Evolutionary conservation across 257 asterid genomes (phyloP).

Genomic region (Parsonsia alboflavescens): DNA sequence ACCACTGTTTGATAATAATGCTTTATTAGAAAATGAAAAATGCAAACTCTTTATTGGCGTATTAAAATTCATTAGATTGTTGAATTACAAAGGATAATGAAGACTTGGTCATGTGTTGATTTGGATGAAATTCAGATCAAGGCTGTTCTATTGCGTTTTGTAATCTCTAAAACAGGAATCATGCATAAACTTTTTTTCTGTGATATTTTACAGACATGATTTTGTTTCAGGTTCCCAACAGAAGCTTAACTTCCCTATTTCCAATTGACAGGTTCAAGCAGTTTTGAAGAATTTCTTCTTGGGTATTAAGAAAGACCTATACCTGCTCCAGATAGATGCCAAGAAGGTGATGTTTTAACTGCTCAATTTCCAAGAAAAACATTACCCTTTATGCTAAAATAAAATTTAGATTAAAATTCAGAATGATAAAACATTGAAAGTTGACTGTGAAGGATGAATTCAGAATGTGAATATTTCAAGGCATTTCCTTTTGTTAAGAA

Average conservation of each 20-base stretch:
- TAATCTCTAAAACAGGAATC: background rate
- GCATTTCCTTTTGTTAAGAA: background rate
- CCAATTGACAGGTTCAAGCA: slow-evolving; percentile 57
- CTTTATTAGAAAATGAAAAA: background rate
- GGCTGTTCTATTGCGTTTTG: background rate
- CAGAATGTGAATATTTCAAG: background rate
- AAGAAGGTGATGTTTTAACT: slow-evolving; percentile 37
- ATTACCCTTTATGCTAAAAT: no score
- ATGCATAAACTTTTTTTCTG: background rate
- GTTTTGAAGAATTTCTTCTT: slow-evolving; percentile 57
- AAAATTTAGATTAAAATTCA: no score
- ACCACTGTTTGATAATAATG: background rate
- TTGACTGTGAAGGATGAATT: background rate
- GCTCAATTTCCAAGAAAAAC: background rate
- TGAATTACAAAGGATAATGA: background rate
- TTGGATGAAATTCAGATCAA: background rate
- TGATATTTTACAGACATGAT: background rate
- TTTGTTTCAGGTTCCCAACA: no score
- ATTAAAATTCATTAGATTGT: background rate
- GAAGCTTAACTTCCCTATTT: background rate
- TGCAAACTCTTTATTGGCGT: background rate
- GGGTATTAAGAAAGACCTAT: slow-evolving; percentile 48
- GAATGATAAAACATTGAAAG: no score
- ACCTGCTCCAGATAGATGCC: slow-evolving; percentile 68
- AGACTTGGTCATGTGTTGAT: background rate